phyloP scores from a whole-genome alignment of 2,329 filamentous ascomycete species.

The Colletotrichum sidae region DNA sequence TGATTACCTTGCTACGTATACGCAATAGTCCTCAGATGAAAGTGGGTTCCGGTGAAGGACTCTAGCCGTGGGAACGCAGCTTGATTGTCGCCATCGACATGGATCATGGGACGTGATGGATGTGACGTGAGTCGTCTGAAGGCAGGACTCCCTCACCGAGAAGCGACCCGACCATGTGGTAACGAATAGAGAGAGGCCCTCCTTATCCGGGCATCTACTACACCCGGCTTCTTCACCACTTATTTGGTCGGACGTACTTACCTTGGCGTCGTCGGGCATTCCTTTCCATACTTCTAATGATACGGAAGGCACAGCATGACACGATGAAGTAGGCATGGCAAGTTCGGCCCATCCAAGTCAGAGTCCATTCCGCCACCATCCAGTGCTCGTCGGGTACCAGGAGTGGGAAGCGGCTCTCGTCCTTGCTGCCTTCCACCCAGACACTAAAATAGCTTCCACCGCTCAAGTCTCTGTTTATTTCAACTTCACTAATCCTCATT shows the following conservation, averaged over 20 bases:
- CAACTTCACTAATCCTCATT: conserved; percentile 14
- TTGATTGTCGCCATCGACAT: not conserved
- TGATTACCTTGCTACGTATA: not conserved
- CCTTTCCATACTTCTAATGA: no score
- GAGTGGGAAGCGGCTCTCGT: conserved; percentile 1
- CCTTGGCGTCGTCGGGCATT: no score
- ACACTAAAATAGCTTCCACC: conserved; percentile 11
- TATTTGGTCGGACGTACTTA: no score
- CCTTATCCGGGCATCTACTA: conserved; percentile 23
- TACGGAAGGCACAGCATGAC: no score
- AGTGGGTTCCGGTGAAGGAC: conserved; percentile 19
- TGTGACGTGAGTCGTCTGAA: conserved; percentile 36
- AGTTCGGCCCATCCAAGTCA: no score
- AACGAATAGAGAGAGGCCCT: conserved; percentile 40
- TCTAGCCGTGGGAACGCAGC: not conserved
- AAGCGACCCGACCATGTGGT: conserved; percentile 36
- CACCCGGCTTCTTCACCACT: no score
- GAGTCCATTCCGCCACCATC: no score
- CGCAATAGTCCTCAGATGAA: conserved; percentile 7
- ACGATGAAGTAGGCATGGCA: no score
- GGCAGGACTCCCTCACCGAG: conserved; percentile 40
- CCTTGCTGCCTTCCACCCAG: not conserved
- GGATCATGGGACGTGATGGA: conserved; percentile 1
- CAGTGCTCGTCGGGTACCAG: not conserved
- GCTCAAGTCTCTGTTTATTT: conserved; percentile 12